These are phyloP conservation scores for Candida sakaeoensis DNA, from an alignment of 805 yeast genomes.

Conservation along the genomic window DNA sequence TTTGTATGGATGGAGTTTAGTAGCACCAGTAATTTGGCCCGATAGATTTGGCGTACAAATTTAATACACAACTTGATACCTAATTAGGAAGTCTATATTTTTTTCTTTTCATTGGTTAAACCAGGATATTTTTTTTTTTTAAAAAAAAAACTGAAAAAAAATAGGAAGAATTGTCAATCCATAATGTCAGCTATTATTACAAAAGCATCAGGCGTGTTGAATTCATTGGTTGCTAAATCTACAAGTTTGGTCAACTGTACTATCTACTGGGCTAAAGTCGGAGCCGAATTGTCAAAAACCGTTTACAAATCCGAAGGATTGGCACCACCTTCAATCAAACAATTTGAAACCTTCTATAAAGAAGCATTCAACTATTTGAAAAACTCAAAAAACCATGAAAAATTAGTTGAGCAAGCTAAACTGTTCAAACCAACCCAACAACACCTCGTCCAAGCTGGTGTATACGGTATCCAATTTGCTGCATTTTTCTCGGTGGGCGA, in stretches of 20 bases:
- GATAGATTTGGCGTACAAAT: conserved; percentile 63
- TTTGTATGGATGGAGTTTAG: conserved; percentile 83
- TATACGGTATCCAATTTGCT: conserved; percentile 75
- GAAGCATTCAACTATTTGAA: conserved; percentile 33
- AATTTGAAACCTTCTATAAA: conserved; percentile 73
- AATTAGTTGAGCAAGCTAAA: conserved; percentile 45
- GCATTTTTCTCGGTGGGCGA: conserved; percentile 96
- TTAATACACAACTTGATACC: conserved; percentile 14
- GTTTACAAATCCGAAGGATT: conserved; percentile 90
- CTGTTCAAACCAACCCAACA: conserved; percentile 49
- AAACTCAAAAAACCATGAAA: conserved; percentile 54
- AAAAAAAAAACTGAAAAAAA: conserved; percentile 6
- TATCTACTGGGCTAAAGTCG: conserved; percentile 77
- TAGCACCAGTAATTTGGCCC: conserved; percentile 89
- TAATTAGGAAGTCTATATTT: conserved; percentile 20
- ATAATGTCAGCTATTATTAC: conserved; percentile 41
- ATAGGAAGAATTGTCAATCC: background rate
- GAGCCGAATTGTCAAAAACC: conserved; percentile 62
- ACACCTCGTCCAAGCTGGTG: conserved; percentile 61
- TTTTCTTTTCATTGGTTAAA: conserved; percentile 9
- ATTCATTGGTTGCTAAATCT: conserved; percentile 33
- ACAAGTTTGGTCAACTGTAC: conserved; percentile 47
- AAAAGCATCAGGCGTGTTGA: conserved; percentile 38
- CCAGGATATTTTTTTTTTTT: no score
- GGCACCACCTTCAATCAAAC: conserved; percentile 80